Evolutionary conservation across 1,139 yeast genomes (phyloP), one percentile per base, ranked within the genome.

Genomic region (Kurtzmaniella quercitrusa): DNA sequence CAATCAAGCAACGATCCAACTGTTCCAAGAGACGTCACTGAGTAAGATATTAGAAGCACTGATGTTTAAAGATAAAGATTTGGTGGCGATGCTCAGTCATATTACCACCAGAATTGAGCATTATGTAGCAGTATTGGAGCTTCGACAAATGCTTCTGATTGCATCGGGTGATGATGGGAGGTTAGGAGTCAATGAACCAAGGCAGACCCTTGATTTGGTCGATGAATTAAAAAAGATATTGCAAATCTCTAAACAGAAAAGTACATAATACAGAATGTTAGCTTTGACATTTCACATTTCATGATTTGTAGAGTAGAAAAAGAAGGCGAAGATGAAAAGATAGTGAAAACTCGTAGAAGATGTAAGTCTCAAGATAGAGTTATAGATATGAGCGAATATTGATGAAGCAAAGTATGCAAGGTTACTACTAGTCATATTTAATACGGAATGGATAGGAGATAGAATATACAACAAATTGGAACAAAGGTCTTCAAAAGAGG

Each of bases 41-140:
- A 60, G 54, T 15, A 55, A 55, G 38, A 55, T 66, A 40, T 52
- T 57, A 19, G 57, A 58, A 40, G 53, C 57, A 42, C 48, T 54
- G 44, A 52, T 63, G 29, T 65, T 66, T 48, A 63, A 65, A 48
- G 70, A 63, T 47, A 49, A 63, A 41, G 74, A 75, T 45, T 49
- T 62, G 50, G 62, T 79, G 29, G 65, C 73, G n/a, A 69, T 82
- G 43, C 66, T 83, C 50, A 83, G 81, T 47, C 86, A 81, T 54
- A 62, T 81, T 23, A 78, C 82, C 23, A 80, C 87, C 0, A 66
- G 90, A 54, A 73, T 83, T 42, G 90, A 83, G 55, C 78, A 75
- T 47, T 70, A 79, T 56, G 75, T 70, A 3, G 62, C 70, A 2
- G 54, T 62, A 1, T 55, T 73, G 27, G 62, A 57, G 34, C 46